A percentile compares a stretch with the other conserved stretches of the same genome.
Conservation (phyloP, 2,329 filamentous ascomycete species). For the Albifimbria verrucaria region DNA sequence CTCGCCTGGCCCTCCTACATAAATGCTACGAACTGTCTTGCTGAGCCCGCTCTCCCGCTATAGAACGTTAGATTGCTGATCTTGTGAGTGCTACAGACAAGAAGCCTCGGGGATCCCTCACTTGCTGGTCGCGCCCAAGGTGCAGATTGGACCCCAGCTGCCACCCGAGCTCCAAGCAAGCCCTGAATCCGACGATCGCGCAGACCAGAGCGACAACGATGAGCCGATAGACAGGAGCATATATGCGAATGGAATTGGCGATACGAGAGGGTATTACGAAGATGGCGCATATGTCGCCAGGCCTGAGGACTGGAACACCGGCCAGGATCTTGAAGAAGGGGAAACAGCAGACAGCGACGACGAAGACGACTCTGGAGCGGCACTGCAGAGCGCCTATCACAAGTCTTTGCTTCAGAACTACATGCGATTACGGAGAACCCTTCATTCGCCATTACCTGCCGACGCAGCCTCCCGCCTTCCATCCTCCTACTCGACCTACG, state of each 20-base stretch:
- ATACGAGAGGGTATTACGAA: slow-evolving; percentile 64
- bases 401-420: slow-evolving; percentile 64
- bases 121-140: slow-evolving; percentile 62
- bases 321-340: slow-evolving; percentile 23
- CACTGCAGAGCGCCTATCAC: slow-evolving; percentile 66
- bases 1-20: slow-evolving; percentile 3
- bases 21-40: slow-evolving; percentile 13
- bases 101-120: slow-evolving; percentile 74
- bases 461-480: slow-evolving; percentile 51
- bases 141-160: slow-evolving; percentile 49
- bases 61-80: slow-evolving; percentile 38
- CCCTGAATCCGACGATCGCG: slow-evolving; percentile 26
- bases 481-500: slow-evolving; percentile 50
- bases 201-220: slow-evolving; percentile 23
- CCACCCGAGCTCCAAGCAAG: slow-evolving; percentile 32
- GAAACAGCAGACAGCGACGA: slow-evolving; percentile 13
- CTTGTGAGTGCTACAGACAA: slow-evolving; percentile 56
- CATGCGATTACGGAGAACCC: slow-evolving; percentile 54
- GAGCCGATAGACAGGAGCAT: slow-evolving; percentile 36
- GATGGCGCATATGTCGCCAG: slow-evolving; percentile 77
- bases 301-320: slow-evolving; percentile 34
- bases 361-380: slow-evolving; percentile 22
- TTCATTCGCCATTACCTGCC: slow-evolving; percentile 55
- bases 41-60: slow-evolving; percentile 18
- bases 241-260: slow-evolving; percentile 47